These are phyloP conservation scores for Boletus bicolor DNA, from an alignment of 768 basidiomycete species.

Conservation along the genomic window DNA sequence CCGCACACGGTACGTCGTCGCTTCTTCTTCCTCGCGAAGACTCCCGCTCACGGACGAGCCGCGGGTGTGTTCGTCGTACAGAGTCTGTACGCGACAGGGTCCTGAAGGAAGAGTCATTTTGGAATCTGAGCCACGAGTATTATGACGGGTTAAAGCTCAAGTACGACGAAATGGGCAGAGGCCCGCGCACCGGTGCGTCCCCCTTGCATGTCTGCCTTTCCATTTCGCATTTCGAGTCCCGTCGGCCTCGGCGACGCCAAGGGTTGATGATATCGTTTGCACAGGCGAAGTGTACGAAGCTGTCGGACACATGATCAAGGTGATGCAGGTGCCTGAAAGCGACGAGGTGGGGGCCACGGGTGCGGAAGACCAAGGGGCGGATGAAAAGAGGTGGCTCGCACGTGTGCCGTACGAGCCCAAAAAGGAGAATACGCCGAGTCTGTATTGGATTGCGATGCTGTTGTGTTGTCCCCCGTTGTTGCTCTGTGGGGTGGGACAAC, in stretches of 20 bases:
- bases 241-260: no score
- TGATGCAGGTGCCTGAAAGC: slow-evolving; percentile 13
- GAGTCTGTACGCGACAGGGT: slow-evolving; percentile 19
- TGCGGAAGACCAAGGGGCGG: neutral
- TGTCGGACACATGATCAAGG: slow-evolving; percentile 21
- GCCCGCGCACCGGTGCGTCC: slow-evolving; percentile 14
- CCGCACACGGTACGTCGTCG: slow-evolving; percentile 13
- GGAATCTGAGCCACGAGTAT: slow-evolving; percentile 20
- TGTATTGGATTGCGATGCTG: slow-evolving; percentile 10
- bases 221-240: neutral
- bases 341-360: neutral
- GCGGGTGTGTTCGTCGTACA: neutral
- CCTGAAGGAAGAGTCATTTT: slow-evolving; percentile 9
- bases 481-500: slow-evolving; percentile 9
- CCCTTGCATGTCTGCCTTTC: neutral
- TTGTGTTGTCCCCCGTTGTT: slow-evolving; percentile 14
- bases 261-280: neutral
- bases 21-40: neutral
- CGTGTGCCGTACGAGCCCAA: slow-evolving; percentile 15
- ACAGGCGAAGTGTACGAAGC: slow-evolving; percentile 26
- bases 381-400: slow-evolving; percentile 8
- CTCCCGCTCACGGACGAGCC: neutral
- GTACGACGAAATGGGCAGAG: slow-evolving; percentile 11
- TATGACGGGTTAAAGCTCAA: slow-evolving; percentile 17
- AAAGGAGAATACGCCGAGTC: neutral